Percentiles rank a stretch among this genome's conserved stretches.
Evolutionary conservation across 139 green algal genomes (phyloP).

Genomic region (Mesostigma viride): DNA sequence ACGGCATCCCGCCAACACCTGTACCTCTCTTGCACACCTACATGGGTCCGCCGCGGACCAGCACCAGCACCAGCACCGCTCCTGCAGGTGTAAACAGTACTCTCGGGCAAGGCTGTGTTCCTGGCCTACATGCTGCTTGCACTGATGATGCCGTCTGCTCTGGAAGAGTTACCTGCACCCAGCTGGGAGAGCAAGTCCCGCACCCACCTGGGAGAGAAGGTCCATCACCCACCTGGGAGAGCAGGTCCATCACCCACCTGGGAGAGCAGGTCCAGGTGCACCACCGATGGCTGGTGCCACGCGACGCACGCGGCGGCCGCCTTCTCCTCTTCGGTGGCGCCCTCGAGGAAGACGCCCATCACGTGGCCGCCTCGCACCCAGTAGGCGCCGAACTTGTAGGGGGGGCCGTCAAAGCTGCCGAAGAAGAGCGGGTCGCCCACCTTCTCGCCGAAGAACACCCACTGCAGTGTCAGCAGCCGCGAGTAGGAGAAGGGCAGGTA

Average conservation of each 20-base stretch:
- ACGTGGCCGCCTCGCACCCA: constrained; percentile 67
- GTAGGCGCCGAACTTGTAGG: constrained; percentile 69
- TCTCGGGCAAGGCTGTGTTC: too few species aligned
- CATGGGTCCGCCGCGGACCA: too few species aligned
- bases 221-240: constrained; percentile 11
- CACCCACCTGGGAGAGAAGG: too few species aligned
- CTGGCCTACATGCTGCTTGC: too few species aligned
- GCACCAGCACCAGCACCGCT: too few species aligned
- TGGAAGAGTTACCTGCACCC: too few species aligned
- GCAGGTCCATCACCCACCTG: constrained; percentile 14
- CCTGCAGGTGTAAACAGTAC: too few species aligned
- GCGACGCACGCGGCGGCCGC: constrained; percentile 52
- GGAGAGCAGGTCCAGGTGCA: constrained; percentile 5
- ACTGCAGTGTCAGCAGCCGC: constrained; percentile 64
- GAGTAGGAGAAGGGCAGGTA: constrained; percentile 91
- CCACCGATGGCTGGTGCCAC: constrained; percentile 16
- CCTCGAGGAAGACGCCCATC: constrained; percentile 74
- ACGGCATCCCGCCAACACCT: too few species aligned
- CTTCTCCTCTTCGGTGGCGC: constrained; percentile 55
- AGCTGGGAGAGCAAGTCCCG: too few species aligned
- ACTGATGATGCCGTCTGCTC: too few species aligned
- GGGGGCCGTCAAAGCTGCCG: constrained; percentile 31
- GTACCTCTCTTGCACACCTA: too few species aligned
- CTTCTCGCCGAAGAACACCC: constrained; percentile 47
- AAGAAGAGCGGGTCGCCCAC: constrained; percentile 44